phyloP scores from a whole-genome alignment of 164 flowering plant species.

The Kalanchoe fedtschenkoi region DNA sequence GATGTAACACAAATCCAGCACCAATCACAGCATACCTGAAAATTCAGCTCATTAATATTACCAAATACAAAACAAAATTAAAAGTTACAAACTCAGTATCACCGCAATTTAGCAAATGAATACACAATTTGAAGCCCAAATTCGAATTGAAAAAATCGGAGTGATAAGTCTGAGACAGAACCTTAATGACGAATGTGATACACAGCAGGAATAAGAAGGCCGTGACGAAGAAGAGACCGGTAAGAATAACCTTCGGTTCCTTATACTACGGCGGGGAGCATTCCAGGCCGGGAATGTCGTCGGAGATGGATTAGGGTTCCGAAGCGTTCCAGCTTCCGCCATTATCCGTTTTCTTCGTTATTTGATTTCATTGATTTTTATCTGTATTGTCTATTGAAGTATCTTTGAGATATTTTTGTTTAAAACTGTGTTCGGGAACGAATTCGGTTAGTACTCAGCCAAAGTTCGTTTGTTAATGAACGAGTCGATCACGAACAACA shows the following conservation, averaged over 20 bases:
- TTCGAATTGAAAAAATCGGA: neutral
- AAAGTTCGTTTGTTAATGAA: no score
- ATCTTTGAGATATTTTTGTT: no score
- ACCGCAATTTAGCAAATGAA: neutral
- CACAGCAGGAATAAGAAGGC: no score
- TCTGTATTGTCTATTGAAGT: no score
- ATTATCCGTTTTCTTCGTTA: neutral
- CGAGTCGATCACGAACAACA: no score
- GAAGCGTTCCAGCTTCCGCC: neutral
- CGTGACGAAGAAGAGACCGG: no score
- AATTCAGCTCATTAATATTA: neutral
- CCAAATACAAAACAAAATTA: neutral
- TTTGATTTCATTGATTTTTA: no score
- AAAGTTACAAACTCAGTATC: neutral
- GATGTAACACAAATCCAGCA: no score
- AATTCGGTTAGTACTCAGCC: no score
- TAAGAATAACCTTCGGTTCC: neutral
- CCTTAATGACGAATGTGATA: neutral
- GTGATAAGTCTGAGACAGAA: neutral
- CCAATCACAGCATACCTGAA: constrained; percentile 82
- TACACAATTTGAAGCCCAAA: neutral
- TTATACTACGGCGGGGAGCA: neutral
- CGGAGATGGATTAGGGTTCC: neutral
- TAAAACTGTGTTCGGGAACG: no score
- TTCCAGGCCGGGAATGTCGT: neutral